These are phyloP conservation scores for Zymoseptoria ardabiliae DNA, from an alignment of 2,329 filamentous ascomycete species.

Conservation along the genomic window DNA sequence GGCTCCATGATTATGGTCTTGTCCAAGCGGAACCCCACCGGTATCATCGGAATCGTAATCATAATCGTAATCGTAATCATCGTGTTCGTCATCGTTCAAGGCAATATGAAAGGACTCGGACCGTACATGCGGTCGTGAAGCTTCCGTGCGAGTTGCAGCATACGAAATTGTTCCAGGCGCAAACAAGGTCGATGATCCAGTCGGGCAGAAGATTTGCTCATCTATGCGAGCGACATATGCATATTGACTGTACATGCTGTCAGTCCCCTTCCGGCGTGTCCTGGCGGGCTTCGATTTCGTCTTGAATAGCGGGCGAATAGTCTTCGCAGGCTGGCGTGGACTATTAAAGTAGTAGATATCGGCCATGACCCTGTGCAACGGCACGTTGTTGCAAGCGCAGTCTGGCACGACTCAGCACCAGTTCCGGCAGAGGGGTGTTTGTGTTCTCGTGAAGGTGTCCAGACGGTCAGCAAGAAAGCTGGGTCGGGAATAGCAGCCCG, in stretches of 20 bases:
- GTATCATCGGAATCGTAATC: constrained; percentile 11
- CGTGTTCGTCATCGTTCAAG: constrained; percentile 2
- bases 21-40: constrained; percentile 6
- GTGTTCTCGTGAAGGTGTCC: constrained; percentile 8
- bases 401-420: background rate
- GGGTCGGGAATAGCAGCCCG: constrained; percentile 11
- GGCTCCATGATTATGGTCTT: background rate
- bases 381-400: background rate
- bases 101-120: constrained; percentile 1
- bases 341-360: constrained; percentile 24
- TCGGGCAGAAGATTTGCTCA: constrained; percentile 24
- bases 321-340: constrained; percentile 12
- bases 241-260: constrained; percentile 15
- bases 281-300: constrained; percentile 10
- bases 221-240: constrained; percentile 24
- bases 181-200: constrained; percentile 12
- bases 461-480: constrained; percentile 7
- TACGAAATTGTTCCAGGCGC: constrained; percentile 10
- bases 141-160: background rate
- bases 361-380: constrained; percentile 10
- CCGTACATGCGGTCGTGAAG: background rate
- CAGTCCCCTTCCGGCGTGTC: constrained; percentile 9
- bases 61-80: constrained; percentile 3
- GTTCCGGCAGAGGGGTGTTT: constrained; percentile 2
- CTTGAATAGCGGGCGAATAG: constrained; percentile 9